Evolutionary conservation across 441 rosid genomes (phyloP), one percentile per base, ranked within the genome.

Genomic region (Geranium incanum): DNA sequence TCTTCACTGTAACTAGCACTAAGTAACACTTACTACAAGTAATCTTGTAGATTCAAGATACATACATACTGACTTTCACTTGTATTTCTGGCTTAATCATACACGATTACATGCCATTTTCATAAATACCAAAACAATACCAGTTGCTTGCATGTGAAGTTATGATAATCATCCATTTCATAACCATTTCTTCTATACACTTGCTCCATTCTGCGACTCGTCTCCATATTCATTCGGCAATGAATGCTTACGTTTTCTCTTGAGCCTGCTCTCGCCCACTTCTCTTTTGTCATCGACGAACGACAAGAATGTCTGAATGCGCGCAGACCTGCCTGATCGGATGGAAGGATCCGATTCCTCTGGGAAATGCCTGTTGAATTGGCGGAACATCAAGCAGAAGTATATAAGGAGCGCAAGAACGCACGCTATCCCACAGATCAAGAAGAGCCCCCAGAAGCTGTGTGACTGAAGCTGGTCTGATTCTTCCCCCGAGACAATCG

Each of bases 401-500:
- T 88, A 83, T 69, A 85, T 8, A 3, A 79, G 55, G 70, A 95
- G 90, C 67, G 97, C 91, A 43, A 86, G 68, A 65, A 87, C 62
- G 78, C 90, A 89, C 70, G 91, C 89, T 65, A 84, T 39, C 8
- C 93, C 94, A 36, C 91, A 84, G 11, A 89, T 66, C 64, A 83
- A 15, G 70, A 78, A 94, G 33, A 90, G 90, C 16, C 94, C 97
- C 89, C 89, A 83, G 59, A 92, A 92, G 82, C 97, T 92, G 41
- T 74, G 79, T 1, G 90, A 89, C 76, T 79, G 84, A 66, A 94
- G 85, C 81, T 89, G 75, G 70, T 94, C 97, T 48, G 78, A 85
- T 65, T 83, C 89, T 36, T 85, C 59, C 84, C 85, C 85, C n/a
- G 92, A 78, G 28, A 87, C 89, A 76, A 82, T 88, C 23, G 79